phyloP scores from a whole-genome alignment of 768 basidiomycete genomes.

The Neoboletus magnificus region DNA sequence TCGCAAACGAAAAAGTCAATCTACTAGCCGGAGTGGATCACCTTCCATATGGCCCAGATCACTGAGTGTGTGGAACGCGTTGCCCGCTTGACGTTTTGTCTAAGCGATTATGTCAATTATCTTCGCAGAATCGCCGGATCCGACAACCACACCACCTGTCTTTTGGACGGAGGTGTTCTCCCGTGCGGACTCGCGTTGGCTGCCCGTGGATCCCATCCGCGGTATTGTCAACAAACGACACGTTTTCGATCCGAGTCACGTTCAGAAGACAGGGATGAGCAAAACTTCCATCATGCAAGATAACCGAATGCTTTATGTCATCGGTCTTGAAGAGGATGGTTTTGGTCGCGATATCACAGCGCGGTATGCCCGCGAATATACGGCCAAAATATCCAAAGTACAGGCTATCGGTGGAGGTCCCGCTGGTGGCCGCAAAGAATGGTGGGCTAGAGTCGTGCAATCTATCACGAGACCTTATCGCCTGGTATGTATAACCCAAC shows the following conservation, averaged over 20 bases:
- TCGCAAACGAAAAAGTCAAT: conserved; percentile 53
- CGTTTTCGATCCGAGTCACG: conserved; percentile 67
- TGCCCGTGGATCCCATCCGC: conserved; percentile 88
- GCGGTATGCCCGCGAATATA: conserved; percentile 80
- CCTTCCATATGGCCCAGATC: conserved; percentile 13
- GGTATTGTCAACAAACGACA: conserved; percentile 76
- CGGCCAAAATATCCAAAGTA: conserved; percentile 75
- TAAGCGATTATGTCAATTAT: conserved; percentile 24
- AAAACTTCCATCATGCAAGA: conserved; percentile 38
- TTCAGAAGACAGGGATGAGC: conserved; percentile 16
- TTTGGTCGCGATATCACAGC: conserved; percentile 89
- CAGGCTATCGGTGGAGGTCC: conserved; percentile 54
- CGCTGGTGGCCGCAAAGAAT: conserved; percentile 63
- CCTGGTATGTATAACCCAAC: conserved; percentile 51
- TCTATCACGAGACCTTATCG: conserved; percentile 73
- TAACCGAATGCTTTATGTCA: conserved; percentile 89
- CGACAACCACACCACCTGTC: conserved; percentile 69
- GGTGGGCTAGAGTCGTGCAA: conserved; percentile 78
- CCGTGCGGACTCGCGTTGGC: conserved; percentile 85
- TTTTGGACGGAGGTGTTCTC: conserved; percentile 99
- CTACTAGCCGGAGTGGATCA: conserved; percentile 40
- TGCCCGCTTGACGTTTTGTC: conserved; percentile 11
- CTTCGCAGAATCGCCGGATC: conserved; percentile 39
- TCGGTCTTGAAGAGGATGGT: conserved; percentile 93
- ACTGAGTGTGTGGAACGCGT: conserved; percentile 16